phyloP scores from a whole-genome alignment of 2,329 filamentous ascomycete species.

The Hypoxylon sp. region DNA sequence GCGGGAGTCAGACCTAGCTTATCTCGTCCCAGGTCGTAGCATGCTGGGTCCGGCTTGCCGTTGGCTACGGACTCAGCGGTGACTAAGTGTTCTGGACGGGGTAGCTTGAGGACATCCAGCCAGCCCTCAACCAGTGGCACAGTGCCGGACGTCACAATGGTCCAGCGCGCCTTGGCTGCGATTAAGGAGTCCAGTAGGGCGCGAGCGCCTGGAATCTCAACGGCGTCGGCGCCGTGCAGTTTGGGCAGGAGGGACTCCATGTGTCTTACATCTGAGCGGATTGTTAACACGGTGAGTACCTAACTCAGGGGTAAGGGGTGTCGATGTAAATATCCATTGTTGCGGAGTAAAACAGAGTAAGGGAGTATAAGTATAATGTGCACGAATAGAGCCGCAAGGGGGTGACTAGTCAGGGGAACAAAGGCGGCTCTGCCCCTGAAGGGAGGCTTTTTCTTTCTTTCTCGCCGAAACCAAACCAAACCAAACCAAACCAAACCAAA shows the following conservation, averaged over 20 bases:
- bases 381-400: constrained; percentile 29
- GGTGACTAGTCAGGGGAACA: constrained; percentile 16
- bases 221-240: constrained; percentile 80
- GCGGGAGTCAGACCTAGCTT: constrained; percentile 67
- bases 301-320: not conserved
- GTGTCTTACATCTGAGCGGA: constrained; percentile 75
- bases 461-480: not conserved
- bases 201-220: constrained; percentile 88
- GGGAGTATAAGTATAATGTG: constrained; percentile 6
- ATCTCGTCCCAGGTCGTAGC: constrained; percentile 77
- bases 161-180: constrained; percentile 76
- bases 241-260: constrained; percentile 84
- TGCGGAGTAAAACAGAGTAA: constrained; percentile 24
- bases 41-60: constrained; percentile 82
- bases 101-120: constrained; percentile 75
- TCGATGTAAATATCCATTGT: not conserved
- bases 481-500: not conserved
- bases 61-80: constrained; percentile 80
- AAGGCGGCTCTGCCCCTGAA: constrained; percentile 5
- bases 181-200: constrained; percentile 77
- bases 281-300: constrained; percentile 12
- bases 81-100: constrained; percentile 75
- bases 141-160: constrained; percentile 85
- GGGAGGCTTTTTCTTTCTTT: not conserved
- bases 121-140: constrained; percentile 77